Percentiles rank a stretch among this genome's conserved stretches.
Evolutionary conservation across 768 basidiomycete species (phyloP).

Genomic region (Kwoniella newhampshirensis): DNA sequence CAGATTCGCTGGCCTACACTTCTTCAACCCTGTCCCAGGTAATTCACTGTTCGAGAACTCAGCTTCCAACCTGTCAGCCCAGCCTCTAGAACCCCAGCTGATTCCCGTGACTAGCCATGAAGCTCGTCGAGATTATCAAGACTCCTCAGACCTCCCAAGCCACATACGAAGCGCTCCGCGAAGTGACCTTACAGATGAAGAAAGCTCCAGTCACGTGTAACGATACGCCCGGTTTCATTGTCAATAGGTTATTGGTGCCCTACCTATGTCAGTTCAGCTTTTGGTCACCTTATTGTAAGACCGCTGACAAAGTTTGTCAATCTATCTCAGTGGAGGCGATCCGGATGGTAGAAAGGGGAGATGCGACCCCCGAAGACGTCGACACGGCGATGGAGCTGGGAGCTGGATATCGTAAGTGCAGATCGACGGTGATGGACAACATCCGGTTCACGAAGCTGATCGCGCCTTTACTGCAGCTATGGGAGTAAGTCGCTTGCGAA

Average conservation of each 20-base stretch:
- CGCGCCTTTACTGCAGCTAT: slow-evolving; percentile 36
- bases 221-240: slow-evolving; percentile 58
- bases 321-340: slow-evolving; percentile 53
- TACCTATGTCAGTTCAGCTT: slow-evolving; percentile 52
- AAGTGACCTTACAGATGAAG: slow-evolving; percentile 53
- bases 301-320: background rate
- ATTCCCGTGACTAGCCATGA: slow-evolving; percentile 49
- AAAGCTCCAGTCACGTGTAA: slow-evolving; percentile 56
- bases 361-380: slow-evolving; percentile 55
- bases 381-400: slow-evolving; percentile 58
- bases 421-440: background rate
- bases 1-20: slow-evolving; percentile 56
- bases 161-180: slow-evolving; percentile 52
- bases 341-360: slow-evolving; percentile 56
- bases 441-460: background rate
- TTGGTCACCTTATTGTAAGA: background rate
- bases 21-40: slow-evolving; percentile 54
- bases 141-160: slow-evolving; percentile 51
- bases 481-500: slow-evolving; percentile 43
- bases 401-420: slow-evolving; percentile 54
- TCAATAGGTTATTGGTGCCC: slow-evolving; percentile 55
- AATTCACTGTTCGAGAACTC: no score
- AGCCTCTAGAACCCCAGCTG: no score
- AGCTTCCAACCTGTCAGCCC: no score
- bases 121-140: slow-evolving; percentile 56